These are phyloP conservation scores for Hericium erinaceus DNA, from an alignment of 768 basidiomycete genomes.

Conservation along the genomic window DNA sequence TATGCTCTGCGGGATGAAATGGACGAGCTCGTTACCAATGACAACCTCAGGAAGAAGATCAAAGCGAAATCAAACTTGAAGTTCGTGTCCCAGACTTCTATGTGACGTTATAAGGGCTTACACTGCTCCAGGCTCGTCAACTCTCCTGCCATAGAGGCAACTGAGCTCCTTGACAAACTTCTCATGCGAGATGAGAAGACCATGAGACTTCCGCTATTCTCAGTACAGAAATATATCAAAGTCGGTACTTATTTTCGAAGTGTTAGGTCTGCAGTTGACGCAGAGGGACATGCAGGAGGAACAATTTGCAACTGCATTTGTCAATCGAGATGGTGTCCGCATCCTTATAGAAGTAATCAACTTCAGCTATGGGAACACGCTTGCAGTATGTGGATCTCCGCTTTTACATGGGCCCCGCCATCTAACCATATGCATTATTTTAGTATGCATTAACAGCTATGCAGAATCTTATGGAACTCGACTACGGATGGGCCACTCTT, in stretches of 20 bases:
- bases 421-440: constrained; percentile 2
- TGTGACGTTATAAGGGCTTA: background rate
- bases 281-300: constrained; percentile 48
- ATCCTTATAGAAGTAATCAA: constrained; percentile 66
- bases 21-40: constrained; percentile 79
- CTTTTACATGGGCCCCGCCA: background rate
- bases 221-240: constrained; percentile 70
- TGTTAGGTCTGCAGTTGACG: constrained; percentile 1
- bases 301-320: constrained; percentile 71
- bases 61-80: constrained; percentile 69
- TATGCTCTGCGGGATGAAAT: constrained; percentile 77
- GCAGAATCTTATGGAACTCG: constrained; percentile 83
- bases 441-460: constrained; percentile 81
- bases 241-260: constrained; percentile 25
- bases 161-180: constrained; percentile 67
- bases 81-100: constrained; percentile 32
- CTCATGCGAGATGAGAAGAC: constrained; percentile 46
- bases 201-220: constrained; percentile 62
- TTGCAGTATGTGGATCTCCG: constrained; percentile 49
- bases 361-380: constrained; percentile 65
- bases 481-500: constrained; percentile 74
- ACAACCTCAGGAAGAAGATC: constrained; percentile 78
- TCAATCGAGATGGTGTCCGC: constrained; percentile 59
- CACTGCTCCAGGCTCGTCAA: constrained; percentile 53
- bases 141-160: constrained; percentile 71